A percentile compares a stretch with the other conserved stretches of the same genome.
Conservation (phyloP, 805 yeast species). For the Candida sakaeoensis region DNA sequence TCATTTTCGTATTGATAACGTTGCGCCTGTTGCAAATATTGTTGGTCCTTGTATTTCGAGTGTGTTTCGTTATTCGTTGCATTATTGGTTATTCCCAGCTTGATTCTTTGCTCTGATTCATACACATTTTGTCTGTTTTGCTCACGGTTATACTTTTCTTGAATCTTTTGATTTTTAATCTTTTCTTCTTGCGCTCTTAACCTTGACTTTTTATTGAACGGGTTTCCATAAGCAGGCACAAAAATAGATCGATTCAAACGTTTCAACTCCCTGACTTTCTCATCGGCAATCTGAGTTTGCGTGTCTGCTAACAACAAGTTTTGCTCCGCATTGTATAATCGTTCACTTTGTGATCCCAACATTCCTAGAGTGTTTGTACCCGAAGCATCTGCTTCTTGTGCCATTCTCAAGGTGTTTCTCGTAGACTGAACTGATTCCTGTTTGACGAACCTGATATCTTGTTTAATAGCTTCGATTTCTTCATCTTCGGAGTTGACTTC, state of each 20-base stretch:
- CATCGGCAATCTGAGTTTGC: constrained; percentile 79
- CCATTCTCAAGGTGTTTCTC: constrained; percentile 67
- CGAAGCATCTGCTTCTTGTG: constrained; percentile 45
- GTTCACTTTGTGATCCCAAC: constrained; percentile 91
- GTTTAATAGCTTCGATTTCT: constrained; percentile 82
- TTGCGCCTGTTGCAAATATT: constrained; percentile 54
- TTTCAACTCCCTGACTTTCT: constrained; percentile 73
- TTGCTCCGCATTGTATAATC: constrained; percentile 74
- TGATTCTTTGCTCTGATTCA: constrained; percentile 66
- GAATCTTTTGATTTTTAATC: constrained; percentile 56
- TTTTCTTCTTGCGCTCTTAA: constrained; percentile 69
- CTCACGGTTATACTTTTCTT: constrained; percentile 61
- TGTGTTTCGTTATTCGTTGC: constrained; percentile 34
- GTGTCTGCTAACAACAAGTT: constrained; percentile 73
- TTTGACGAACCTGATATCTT: constrained; percentile 77
- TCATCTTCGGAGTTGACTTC: constrained; percentile 66
- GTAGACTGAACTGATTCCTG: constrained; percentile 85
- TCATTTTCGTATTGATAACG: constrained; percentile 84
- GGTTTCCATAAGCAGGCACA: constrained; percentile 72
- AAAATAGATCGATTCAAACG: constrained; percentile 78
- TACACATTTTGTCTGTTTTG: constrained; percentile 55
- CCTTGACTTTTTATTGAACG: constrained; percentile 80
- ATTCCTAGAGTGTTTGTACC: constrained; percentile 76
- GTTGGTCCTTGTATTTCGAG: constrained; percentile 51
- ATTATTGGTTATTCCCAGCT: constrained; percentile 50